A percentile compares a stretch with the other conserved stretches of the same genome.
These are phyloP conservation scores for Penium margaritaceum DNA, from an alignment of 139 green algal species.

Conservation along the genomic window DNA sequence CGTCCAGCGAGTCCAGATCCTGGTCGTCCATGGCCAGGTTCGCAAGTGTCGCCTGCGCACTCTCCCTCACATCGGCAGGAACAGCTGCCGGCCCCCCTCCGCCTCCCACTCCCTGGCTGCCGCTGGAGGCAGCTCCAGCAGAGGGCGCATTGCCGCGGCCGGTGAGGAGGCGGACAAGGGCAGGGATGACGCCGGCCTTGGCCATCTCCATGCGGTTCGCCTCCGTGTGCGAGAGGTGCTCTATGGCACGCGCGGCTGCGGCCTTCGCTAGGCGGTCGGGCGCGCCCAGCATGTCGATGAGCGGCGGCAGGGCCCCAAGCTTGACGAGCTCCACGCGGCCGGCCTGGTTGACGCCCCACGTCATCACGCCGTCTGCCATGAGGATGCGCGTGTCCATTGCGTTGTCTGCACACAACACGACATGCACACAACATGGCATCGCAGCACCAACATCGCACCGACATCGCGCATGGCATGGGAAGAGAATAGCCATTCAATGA, in stretches of 20 bases:
- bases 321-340: conserved; percentile 11
- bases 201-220: conserved; percentile 7
- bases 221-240: conserved; percentile 31
- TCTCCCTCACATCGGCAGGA: conserved; percentile 3
- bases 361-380: conserved; percentile 25
- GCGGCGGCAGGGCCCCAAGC: conserved; percentile 6
- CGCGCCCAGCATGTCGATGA: conserved; percentile 14
- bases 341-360: conserved; percentile 12
- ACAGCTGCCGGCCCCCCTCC: too few relatives aligned
- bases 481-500: too few relatives aligned
- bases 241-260: conserved; percentile 8
- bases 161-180: background rate
- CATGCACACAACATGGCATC: too few relatives aligned
- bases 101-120: too few relatives aligned
- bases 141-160: too few relatives aligned
- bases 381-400: conserved; percentile 12
- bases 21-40: conserved; percentile 28
- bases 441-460: too few relatives aligned
- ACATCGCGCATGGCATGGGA: too few relatives aligned
- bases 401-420: conserved; percentile 15
- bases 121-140: too few relatives aligned
- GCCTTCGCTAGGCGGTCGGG: background rate
- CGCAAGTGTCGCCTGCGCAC: conserved; percentile 9
- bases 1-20: conserved; percentile 15
- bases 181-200: conserved; percentile 13